Percentiles rank a stretch among this genome's conserved stretches.
phyloP scores from a whole-genome alignment of 2,329 filamentous ascomycete genomes.

The Aspergillus fumigatus region DNA sequence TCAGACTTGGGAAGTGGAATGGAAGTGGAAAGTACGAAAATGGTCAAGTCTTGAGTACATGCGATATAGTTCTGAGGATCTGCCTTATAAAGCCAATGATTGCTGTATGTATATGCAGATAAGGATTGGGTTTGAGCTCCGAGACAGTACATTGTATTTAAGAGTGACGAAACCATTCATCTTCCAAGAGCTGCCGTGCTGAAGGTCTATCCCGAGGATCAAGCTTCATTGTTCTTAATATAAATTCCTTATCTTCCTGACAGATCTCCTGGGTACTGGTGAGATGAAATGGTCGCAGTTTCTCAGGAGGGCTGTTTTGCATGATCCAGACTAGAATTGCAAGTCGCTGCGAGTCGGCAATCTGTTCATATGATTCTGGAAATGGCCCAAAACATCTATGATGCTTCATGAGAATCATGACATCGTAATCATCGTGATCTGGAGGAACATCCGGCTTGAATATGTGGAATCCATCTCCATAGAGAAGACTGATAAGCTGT shows the following conservation, averaged over 20 bases:
- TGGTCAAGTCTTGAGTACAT: no score
- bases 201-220: no score
- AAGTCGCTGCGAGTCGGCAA: constrained; percentile 11
- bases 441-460: constrained; percentile 16
- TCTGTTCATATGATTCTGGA: constrained; percentile 17
- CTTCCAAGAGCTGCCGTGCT: no score
- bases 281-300: neutral
- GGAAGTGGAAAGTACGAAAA: no score
- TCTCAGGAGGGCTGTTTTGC: constrained; percentile 14
- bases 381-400: constrained; percentile 21
- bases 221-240: neutral
- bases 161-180: no score
- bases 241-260: neutral
- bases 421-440: constrained; percentile 17
- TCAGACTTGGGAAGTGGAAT: no score
- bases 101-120: no score
- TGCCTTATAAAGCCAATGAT: no score
- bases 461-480: constrained; percentile 14
- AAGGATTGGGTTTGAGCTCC: no score
- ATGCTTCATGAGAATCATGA: constrained; percentile 18
- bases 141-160: no score
- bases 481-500: constrained; percentile 17
- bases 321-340: constrained; percentile 14
- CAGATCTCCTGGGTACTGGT: neutral
- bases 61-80: no score